phyloP scores from a whole-genome alignment of 164 flowering plant genomes.

The Nymphaea thermarum region DNA sequence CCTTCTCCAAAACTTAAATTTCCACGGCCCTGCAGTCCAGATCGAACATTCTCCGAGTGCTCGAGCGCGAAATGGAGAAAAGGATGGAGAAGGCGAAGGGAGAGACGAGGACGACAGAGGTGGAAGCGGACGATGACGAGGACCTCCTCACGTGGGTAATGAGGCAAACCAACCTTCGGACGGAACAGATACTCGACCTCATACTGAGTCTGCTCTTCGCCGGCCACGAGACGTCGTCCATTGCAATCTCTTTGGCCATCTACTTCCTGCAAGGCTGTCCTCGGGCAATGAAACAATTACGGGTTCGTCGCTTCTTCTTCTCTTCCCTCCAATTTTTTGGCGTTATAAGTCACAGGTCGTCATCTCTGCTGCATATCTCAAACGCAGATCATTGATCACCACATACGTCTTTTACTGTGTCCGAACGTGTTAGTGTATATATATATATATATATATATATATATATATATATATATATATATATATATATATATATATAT shows the following conservation, averaged over 20 bases:
- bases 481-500: too few relatives aligned
- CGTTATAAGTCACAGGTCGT: too few relatives aligned
- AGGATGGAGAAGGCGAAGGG: constrained; percentile 13
- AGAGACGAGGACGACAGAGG: constrained; percentile 9
- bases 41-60: constrained; percentile 52
- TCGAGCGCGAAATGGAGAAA: constrained; percentile 68
- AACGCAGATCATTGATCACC: too few relatives aligned
- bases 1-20: not conserved
- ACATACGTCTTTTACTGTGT: too few relatives aligned
- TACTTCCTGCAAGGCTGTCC: constrained; percentile 72
- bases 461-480: too few relatives aligned
- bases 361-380: too few relatives aligned
- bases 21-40: constrained; percentile 41
- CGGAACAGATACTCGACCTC: constrained; percentile 83
- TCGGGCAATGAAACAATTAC: constrained; percentile 44
- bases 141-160: constrained; percentile 88
- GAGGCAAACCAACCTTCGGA: constrained; percentile 72
- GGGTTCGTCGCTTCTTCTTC: constrained; percentile 19
- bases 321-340: not conserved
- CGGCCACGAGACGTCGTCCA: constrained; percentile 93
- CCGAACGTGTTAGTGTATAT: too few relatives aligned
- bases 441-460: too few relatives aligned
- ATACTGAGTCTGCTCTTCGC: constrained; percentile 83
- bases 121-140: constrained; percentile 39
- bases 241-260: constrained; percentile 72